phyloP scores from a whole-genome alignment of 208 protist species.

The Herpetomonas muscarum region DNA sequence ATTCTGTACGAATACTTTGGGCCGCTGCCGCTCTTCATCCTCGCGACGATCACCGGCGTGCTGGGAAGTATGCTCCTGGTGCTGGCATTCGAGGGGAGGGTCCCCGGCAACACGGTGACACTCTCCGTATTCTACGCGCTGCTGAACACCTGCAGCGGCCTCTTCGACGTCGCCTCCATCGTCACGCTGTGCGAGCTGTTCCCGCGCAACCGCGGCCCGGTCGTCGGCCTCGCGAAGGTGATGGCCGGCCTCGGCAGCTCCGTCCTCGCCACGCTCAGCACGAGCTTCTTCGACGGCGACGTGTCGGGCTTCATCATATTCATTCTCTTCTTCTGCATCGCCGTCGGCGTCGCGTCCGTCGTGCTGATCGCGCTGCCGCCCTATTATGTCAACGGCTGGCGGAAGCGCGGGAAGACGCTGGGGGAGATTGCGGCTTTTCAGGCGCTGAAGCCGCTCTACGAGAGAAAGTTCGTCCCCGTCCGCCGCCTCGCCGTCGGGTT shows the following conservation, averaged over 20 bases:
- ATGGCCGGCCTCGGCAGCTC: slow-evolving; percentile 71
- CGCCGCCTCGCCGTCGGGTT: slow-evolving; percentile 41
- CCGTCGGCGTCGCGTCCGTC: slow-evolving; percentile 34
- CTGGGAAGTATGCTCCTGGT: slow-evolving; percentile 38
- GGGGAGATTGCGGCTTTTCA: slow-evolving; percentile 31
- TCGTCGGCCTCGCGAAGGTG: slow-evolving; percentile 66
- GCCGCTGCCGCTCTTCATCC: slow-evolving; percentile 34
- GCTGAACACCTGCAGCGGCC: slow-evolving; percentile 42
- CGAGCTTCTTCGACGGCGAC: slow-evolving; percentile 41
- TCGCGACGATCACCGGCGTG: slow-evolving; percentile 23
- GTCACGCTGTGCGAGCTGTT: slow-evolving; percentile 53
- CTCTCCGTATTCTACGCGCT: slow-evolving; percentile 63
- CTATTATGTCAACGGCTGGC: slow-evolving; percentile 64
- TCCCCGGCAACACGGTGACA: slow-evolving; percentile 44
- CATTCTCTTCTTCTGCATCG: slow-evolving; percentile 34
- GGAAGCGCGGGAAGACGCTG: slow-evolving; percentile 35
- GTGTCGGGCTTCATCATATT: slow-evolving; percentile 55
- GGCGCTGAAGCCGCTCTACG: slow-evolving; percentile 29
- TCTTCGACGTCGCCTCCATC: slow-evolving; percentile 48
- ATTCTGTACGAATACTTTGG: slow-evolving; percentile 53
- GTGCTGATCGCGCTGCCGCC: slow-evolving; percentile 52
- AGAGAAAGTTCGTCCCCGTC: slow-evolving; percentile 50
- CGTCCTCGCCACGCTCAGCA: slow-evolving; percentile 34
- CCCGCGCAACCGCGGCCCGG: slow-evolving; percentile 60
- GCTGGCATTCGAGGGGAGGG: slow-evolving; percentile 28